Evolutionary conservation across 371 early-diverging fungal genomes (phyloP), one percentile per base, ranked within the genome.

Genomic region (Entomophthora muscae): DNA sequence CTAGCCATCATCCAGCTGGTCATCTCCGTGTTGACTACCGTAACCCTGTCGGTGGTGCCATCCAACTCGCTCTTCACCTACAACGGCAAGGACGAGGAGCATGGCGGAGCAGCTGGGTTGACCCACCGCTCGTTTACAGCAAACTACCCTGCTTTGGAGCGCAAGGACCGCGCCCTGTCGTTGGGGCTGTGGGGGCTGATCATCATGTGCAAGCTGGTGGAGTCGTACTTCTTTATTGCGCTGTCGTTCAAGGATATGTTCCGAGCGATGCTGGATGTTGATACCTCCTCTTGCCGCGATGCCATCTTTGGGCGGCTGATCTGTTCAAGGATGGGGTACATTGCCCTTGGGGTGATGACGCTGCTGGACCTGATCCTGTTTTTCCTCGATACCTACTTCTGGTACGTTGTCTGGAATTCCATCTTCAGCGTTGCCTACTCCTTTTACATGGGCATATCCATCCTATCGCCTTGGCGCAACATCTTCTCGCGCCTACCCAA

Each of bases 371-470:
- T 89, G 42, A 75, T 84, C 3, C 77, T 93, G 22, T 91, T 86
- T 71, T 90, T 91, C 72, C 71, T 91, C 68, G 92, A 91, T 64
- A 91, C 92, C 0, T 93, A 91, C 66, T 76, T 93, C 51, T 93
- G 93, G 92, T 93, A 89, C 68, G 85, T 90, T 52, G 83, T 89
- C 57, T 89, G 86, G 86, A 89, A 85, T 72, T 83, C 86, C 1
- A 70, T 85, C 42, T 86, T 90, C 63, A 88, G 89, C 0, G 86
- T 90, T 23, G 80, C 82, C 24, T 76, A 84, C 53, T 83, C 91
- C 86, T 93, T 62, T 81, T 84, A 57, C 86, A 79, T 87, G 21
- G 91, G 90, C 32, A 79, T 89, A 29, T 90, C 89, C 1, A 86
- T 90, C 63, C 85, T 89, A 82, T 83, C 90, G 0, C 89, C 91